A percentile compares a stretch with the other conserved stretches of the same genome.
These are phyloP conservation scores for Mariannaea sp. DNA, from an alignment of 2,329 filamentous ascomycete species.

Conservation along the genomic window DNA sequence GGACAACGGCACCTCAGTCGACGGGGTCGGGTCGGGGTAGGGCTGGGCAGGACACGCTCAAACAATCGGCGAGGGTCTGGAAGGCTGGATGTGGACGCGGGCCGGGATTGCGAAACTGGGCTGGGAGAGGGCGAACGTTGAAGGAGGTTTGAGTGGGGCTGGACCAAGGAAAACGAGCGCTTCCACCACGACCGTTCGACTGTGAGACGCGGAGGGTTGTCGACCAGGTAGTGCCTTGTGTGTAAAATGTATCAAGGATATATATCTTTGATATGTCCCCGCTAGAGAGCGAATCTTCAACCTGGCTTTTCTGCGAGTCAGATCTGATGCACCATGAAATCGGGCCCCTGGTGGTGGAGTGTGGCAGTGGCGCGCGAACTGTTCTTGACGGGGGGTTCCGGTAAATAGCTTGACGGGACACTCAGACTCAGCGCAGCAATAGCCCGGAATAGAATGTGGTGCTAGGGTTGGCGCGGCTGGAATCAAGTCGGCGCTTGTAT, in stretches of 20 bases:
- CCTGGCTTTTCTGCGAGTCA: background rate
- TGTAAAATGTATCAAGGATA: constrained; percentile 25
- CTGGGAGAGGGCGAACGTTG: constrained; percentile 22
- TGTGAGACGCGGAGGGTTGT: constrained; percentile 23
- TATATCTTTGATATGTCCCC: constrained; percentile 1
- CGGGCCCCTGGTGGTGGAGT: background rate
- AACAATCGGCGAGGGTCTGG: constrained; percentile 25
- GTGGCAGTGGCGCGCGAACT: constrained; percentile 15
- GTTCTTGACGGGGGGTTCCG: constrained; percentile 19
- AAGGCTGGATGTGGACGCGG: constrained; percentile 36
- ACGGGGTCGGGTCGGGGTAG: constrained; percentile 10
- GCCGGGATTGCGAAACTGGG: constrained; percentile 36
- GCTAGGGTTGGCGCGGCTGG: too few species aligned
- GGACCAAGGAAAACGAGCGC: constrained; percentile 22
- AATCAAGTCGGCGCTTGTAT: constrained; percentile 14
- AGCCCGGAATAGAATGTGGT: too few species aligned
- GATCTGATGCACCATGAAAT: background rate
- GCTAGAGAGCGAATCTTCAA: background rate
- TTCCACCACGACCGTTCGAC: constrained; percentile 33
- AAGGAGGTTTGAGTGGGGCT: constrained; percentile 34
- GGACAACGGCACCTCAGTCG: constrained; percentile 9
- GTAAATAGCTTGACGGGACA: too few species aligned
- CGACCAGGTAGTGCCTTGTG: constrained; percentile 25
- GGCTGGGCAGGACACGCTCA: constrained; percentile 27
- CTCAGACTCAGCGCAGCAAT: too few species aligned